Evolutionary conservation across 495 filamentous ascomycete genomes (phyloP).

Genomic region (Bathelium albidoporum): DNA sequence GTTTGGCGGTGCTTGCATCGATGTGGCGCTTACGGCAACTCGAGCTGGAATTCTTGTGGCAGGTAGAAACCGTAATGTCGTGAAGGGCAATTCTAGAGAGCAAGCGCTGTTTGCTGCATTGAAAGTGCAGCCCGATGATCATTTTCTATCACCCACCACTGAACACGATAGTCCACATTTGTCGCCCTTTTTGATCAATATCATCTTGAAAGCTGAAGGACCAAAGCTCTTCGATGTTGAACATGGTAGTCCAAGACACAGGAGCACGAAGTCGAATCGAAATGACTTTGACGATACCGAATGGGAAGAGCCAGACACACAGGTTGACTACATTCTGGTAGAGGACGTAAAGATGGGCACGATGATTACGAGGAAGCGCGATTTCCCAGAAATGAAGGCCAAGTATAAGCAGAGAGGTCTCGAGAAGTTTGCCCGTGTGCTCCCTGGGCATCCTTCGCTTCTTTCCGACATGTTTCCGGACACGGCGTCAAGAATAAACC

Average conservation of each 20-base stretch:
- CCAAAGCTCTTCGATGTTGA: neutral
- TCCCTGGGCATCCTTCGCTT: neutral
- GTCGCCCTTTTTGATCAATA: neutral
- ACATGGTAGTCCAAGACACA: neutral
- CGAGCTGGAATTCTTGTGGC: neutral
- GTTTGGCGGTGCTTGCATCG: neutral
- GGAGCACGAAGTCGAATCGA: neutral
- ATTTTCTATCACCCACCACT: neutral
- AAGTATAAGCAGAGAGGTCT: constrained; percentile 1
- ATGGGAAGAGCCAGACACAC: neutral
- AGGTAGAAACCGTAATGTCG: neutral
- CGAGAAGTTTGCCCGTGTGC: neutral
- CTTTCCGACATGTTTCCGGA: constrained; percentile 1
- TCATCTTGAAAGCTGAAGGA: neutral
- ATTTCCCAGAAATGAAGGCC: neutral
- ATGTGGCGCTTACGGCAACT: neutral
- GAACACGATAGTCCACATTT: neutral
- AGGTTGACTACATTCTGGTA: neutral
- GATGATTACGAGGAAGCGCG: neutral
- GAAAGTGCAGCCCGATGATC: neutral
- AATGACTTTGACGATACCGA: neutral
- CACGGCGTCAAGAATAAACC: neutral
- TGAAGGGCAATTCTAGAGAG: neutral
- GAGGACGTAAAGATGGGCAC: neutral
- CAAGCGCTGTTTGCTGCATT: neutral